Evolutionary conservation across 768 basidiomycete species (phyloP), one percentile per base, ranked within the genome.

Genomic region (Collybia nuda): DNA sequence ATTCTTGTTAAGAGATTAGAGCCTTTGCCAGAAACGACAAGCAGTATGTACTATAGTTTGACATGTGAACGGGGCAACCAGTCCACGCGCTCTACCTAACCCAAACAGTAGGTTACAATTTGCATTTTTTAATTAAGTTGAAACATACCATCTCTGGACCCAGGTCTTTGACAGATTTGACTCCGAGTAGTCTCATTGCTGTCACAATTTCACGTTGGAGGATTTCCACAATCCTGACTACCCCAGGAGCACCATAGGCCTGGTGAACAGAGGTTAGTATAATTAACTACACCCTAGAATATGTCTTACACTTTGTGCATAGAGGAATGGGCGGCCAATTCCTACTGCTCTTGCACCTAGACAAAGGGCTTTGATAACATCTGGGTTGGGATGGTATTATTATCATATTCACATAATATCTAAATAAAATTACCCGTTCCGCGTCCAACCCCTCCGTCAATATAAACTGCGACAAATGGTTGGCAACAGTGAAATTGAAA

Each of bases 321-420:
- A 96, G 9, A 97, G 75, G 74, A 94, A 90, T 12, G 88, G 78
- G 12, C 94, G 76, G 2, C 94, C 94, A 26, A 97, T 70, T 3
- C 94, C 93, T 15, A 94, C 90, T 6, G 87, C 90, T 54, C 70
- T 85, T 2, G 94, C 94, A 8, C 94, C 94, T 6, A 97, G 74
- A 62, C 92, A 95, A 8, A 96, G 69, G 0, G 93, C 93, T 67
- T 96, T 97, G 42, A 97, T 70, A 14, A 94, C 85, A 69, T 95
- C 93, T 78, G 51, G 29, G 50, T 18, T 19, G 3, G 14, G 24
- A 24, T 43, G 42, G 14, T 23, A 23, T 48, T n/a, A 43, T 45
- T 4, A 28, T 38, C 15, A 22, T 21, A 8, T n/a, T 28, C 17
- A 23, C 15, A 19, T 17, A 21, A 12, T n/a, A 35, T 47, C 14